These are phyloP conservation scores for Aspergillus oerlinghausenensis DNA, from an alignment of 2,329 filamentous ascomycete genomes.

Conservation along the genomic window DNA sequence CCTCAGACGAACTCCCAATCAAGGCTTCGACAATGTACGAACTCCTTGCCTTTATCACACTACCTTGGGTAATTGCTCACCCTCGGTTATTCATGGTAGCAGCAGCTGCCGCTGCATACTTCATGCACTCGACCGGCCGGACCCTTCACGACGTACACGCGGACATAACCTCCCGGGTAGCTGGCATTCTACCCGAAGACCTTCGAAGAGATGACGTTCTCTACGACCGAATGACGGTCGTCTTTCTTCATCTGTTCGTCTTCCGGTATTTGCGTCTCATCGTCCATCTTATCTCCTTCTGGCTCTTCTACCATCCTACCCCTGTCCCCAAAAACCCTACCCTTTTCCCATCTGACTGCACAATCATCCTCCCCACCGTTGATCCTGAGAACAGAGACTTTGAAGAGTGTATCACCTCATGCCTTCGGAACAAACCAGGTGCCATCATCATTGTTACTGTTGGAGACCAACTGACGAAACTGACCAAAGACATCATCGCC, in stretches of 20 bases:
- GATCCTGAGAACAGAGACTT: constrained; percentile 43
- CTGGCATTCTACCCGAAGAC: neutral
- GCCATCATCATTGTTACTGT: constrained; percentile 46
- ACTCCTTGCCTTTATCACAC: neutral
- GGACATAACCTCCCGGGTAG: neutral
- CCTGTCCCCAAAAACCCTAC: constrained; percentile 23
- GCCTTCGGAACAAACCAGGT: constrained; percentile 37
- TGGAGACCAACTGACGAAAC: constrained; percentile 21
- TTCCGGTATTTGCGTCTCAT: constrained; percentile 48
- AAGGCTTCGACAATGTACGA: neutral
- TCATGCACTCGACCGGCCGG: neutral
- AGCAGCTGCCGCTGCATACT: neutral
- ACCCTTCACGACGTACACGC: neutral
- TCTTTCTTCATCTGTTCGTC: constrained; percentile 36
- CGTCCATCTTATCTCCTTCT: constrained; percentile 41
- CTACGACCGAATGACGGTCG: neutral
- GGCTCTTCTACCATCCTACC: constrained; percentile 36
- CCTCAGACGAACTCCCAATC: neutral
- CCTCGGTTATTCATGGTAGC: neutral
- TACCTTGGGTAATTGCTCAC: neutral
- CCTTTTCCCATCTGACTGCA: constrained; percentile 40
- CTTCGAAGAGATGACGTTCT: neutral
- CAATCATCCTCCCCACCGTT: constrained; percentile 51
- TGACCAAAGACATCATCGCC: constrained; percentile 6
- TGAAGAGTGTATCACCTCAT: constrained; percentile 36